Evolutionary conservation across 1,284 basidiomycete species (phyloP).

Genomic region (Ceratobasidium sp.): DNA sequence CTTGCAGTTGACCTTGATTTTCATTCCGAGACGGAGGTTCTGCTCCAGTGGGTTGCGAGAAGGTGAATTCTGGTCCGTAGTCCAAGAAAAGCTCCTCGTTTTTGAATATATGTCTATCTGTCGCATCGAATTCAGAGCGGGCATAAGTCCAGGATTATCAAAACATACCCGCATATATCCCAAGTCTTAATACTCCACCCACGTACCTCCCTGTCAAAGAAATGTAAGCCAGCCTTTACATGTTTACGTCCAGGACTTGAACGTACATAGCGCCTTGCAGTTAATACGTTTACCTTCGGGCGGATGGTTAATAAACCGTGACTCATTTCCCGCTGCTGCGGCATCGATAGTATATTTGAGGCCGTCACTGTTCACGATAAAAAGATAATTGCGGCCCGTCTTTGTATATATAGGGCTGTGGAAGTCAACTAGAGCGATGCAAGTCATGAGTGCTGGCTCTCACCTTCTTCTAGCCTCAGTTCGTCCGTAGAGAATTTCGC

Average conservation of each 20-base stretch:
- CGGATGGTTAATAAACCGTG: constrained; percentile 21
- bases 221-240: not conserved
- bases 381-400: constrained; percentile 11
- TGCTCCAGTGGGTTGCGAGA: not conserved
- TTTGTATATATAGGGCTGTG: not conserved
- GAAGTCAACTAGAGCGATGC: not conserved
- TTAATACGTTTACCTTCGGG: not conserved
- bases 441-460: not conserved
- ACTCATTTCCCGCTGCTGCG: constrained; percentile 3
- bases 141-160: too few species aligned
- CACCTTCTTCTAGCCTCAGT: not conserved
- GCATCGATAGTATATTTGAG: not conserved
- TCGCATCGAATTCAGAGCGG: not conserved
- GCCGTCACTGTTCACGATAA: not conserved
- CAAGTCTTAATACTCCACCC: not conserved
- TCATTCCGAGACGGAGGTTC: too few species aligned
- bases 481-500: constrained; percentile 2
- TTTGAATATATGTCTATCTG: not conserved
- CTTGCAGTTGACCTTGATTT: constrained; percentile 16
- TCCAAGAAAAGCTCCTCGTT: constrained; percentile 7
- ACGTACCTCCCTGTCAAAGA: not conserved
- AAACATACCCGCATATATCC: constrained; percentile 18
- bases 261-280: constrained; percentile 12
- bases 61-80: constrained; percentile 1
- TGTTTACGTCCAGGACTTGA: too few species aligned